Evolutionary conservation across 805 yeast genomes (phyloP).

Genomic region (Cyberlindnera bimundalis): DNA sequence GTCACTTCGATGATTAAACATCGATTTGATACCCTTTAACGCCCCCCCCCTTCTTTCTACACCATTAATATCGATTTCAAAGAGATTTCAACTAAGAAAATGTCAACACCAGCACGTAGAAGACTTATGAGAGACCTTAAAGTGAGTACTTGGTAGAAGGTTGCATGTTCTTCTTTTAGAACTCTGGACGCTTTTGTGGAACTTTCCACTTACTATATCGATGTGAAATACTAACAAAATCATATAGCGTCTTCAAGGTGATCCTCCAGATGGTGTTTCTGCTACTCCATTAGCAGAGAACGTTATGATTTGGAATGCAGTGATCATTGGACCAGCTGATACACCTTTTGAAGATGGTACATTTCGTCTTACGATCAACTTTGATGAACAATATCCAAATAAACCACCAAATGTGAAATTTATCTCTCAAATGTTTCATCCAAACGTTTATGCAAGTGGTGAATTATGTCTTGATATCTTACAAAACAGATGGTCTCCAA

Average conservation of each 20-base stretch:
- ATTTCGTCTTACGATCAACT: constrained; percentile 77
- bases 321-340: constrained; percentile 94
- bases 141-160: constrained; percentile 37
- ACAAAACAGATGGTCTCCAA: constrained; percentile 98
- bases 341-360: constrained; percentile 99
- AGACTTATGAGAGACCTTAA: constrained; percentile 98
- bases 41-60: not conserved
- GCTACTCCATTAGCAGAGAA: constrained; percentile 97
- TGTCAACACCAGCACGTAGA: constrained; percentile 99
- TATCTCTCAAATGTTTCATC: constrained; percentile 94
- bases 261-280: constrained; percentile 96
- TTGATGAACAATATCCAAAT: constrained; percentile 96
- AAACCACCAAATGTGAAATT: constrained; percentile 94
- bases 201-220: not conserved
- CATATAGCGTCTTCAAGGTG: constrained; percentile 84
- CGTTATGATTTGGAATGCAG: constrained; percentile 98
- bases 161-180: too few relatives aligned
- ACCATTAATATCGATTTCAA: not conserved
- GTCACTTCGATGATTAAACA: not conserved
- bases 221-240: constrained; percentile 5
- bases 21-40: not conserved
- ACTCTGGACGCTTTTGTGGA: too few relatives aligned
- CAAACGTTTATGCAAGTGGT: constrained; percentile 93
- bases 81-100: constrained; percentile 29
- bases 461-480: constrained; percentile 93